Evolutionary conservation across 1,284 basidiomycete genomes (phyloP).

Genomic region (Bjerkandera adusta): DNA sequence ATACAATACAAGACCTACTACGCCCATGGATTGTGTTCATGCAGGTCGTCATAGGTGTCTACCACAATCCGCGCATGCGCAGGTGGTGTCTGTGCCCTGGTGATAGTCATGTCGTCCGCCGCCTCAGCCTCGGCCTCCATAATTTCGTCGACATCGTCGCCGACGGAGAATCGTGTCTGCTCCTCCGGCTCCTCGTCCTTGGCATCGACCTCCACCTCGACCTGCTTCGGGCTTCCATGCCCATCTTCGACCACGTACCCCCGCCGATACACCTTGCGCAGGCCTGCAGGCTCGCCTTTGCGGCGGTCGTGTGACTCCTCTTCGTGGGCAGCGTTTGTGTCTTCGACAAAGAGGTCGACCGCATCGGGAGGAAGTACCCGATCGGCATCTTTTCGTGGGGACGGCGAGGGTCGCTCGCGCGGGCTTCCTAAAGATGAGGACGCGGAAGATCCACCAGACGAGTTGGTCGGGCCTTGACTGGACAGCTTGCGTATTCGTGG

Average conservation of each 20-base stretch:
- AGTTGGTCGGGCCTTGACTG: slow-evolving; percentile 6
- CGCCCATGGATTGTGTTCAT: slow-evolving; percentile 56
- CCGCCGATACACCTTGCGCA: slow-evolving; percentile 53
- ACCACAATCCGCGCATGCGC: slow-evolving; percentile 36
- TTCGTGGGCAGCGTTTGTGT: slow-evolving; percentile 47
- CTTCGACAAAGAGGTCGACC: slow-evolving; percentile 76
- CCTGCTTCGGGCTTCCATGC: slow-evolving; percentile 33
- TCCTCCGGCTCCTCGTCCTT: slow-evolving; percentile 17
- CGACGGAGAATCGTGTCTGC: slow-evolving; percentile 23
- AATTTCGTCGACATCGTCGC: slow-evolving; percentile 28
- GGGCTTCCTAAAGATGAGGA: slow-evolving; percentile 28
- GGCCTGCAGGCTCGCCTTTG: slow-evolving; percentile 51
- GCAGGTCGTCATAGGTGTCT: slow-evolving; percentile 30
- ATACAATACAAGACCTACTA: slow-evolving; percentile 20
- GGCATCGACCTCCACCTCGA: slow-evolving; percentile 40
- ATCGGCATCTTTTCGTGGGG: slow-evolving; percentile 33
- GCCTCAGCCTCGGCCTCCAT: slow-evolving; percentile 29
- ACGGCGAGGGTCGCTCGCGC: slow-evolving; percentile 28
- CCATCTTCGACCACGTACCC: slow-evolving; percentile 47
- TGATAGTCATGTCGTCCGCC: slow-evolving; percentile 23
- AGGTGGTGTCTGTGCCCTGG: slow-evolving; percentile 42
- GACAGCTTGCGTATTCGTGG: slow-evolving; percentile 22
- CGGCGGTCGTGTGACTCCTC: slow-evolving; percentile 47
- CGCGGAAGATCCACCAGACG: slow-evolving; percentile 12
- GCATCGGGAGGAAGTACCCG: slow-evolving; percentile 64